A percentile compares a stretch with the other conserved stretches of the same genome.
Evolutionary conservation across 352 stramenopile genomes (phyloP).

Genomic region (Globisporangium megalacanthum): DNA sequence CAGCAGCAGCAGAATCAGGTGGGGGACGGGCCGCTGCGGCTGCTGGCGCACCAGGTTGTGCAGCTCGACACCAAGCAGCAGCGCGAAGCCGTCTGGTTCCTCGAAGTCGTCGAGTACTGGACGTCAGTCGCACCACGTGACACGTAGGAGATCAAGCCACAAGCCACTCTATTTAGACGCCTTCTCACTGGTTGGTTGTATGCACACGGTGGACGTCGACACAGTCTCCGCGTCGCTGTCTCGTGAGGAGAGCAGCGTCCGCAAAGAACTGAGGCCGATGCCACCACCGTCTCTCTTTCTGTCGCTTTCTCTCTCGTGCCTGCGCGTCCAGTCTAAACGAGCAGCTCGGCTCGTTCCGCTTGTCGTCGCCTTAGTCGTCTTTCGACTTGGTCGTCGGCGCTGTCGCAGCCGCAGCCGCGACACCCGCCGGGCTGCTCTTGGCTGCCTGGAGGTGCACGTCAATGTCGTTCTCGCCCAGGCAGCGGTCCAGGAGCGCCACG

Average conservation of each 20-base stretch:
- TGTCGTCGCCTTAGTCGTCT: constrained; percentile 29
- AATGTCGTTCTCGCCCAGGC: constrained; percentile 61
- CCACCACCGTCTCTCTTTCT: constrained; percentile 1
- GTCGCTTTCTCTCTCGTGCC: neutral
- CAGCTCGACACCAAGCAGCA: constrained; percentile 46
- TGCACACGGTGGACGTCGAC: no score
- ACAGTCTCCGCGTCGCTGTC: neutral
- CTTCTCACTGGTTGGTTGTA: no score
- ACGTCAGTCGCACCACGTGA: constrained; percentile 24
- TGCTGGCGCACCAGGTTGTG: constrained; percentile 62
- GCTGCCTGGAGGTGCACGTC: constrained; percentile 44
- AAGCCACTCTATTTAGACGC: neutral
- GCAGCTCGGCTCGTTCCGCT: neutral
- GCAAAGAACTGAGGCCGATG: neutral
- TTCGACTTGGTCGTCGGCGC: constrained; percentile 29
- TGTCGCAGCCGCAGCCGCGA: constrained; percentile 15
- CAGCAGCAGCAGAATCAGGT: constrained; percentile 7
- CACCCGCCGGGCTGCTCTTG: constrained; percentile 20
- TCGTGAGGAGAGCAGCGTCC: constrained; percentile 19
- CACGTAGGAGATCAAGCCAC: neutral
- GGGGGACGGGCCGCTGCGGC: constrained; percentile 11
- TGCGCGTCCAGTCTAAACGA: neutral
- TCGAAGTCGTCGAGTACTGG: constrained; percentile 77
- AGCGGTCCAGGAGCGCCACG: constrained; percentile 69
- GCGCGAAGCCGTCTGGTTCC: constrained; percentile 60